Evolutionary conservation across 495 filamentous ascomycete genomes (phyloP).

Genomic region (Trichocladium uniseriatum): DNA sequence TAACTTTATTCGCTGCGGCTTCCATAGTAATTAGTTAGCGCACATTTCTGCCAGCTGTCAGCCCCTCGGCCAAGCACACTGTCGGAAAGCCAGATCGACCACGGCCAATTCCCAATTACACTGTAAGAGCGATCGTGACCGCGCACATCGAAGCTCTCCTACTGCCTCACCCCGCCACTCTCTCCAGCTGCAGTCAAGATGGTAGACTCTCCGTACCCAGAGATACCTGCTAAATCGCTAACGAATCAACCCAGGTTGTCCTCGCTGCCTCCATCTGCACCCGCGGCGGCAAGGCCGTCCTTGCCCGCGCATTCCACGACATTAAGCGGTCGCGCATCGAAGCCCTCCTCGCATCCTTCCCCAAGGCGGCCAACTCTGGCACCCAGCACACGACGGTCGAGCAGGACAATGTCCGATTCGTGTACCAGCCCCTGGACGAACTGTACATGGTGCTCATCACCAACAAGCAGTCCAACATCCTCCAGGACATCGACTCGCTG

Average conservation of each 20-base stretch:
- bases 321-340: constrained; percentile 94
- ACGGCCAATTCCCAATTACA: constrained; percentile 10
- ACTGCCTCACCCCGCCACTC: neutral
- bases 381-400: constrained; percentile 97
- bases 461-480: constrained; percentile 97
- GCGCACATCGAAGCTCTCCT: constrained; percentile 14
- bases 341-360: constrained; percentile 90
- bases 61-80: constrained; percentile 12
- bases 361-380: constrained; percentile 87
- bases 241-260: constrained; percentile 55
- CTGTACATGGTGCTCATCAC: constrained; percentile 99
- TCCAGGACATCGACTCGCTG: constrained; percentile 96
- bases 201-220: constrained; percentile 6
- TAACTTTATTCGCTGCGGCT: too few species aligned
- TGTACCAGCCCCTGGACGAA: constrained; percentile 97
- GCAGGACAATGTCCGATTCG: constrained; percentile 98
- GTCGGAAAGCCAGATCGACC: constrained; percentile 23
- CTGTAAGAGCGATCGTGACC: too few species aligned
- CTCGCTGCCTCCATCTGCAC: constrained; percentile 99
- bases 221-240: neutral
- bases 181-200: constrained; percentile 14
- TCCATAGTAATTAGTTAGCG: too few species aligned
- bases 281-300: constrained; percentile 90
- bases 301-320: constrained; percentile 93
- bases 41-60: constrained; percentile 18